Percentiles rank a stretch among this genome's conserved stretches.
These are phyloP conservation scores for Epichloe gansuensis DNA, from an alignment of 2,329 filamentous ascomycete genomes.

Conservation along the genomic window DNA sequence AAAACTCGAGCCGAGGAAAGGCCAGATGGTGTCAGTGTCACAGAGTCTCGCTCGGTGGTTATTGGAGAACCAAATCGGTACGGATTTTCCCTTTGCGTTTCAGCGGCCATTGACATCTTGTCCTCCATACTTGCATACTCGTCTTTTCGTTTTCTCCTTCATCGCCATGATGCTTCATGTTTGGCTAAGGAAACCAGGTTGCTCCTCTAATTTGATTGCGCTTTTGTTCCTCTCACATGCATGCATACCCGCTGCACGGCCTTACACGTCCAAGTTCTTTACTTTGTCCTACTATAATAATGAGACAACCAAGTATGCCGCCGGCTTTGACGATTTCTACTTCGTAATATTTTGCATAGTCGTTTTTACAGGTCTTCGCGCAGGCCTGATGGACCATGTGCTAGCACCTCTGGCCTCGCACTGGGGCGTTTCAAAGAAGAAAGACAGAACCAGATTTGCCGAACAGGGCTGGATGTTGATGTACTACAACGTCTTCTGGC, in stretches of 20 bases:
- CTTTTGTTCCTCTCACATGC: conserved; percentile 70
- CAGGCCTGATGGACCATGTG: conserved; percentile 72
- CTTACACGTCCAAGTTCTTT: conserved; percentile 74
- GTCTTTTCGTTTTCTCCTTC: neutral
- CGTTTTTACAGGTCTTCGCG: conserved; percentile 74
- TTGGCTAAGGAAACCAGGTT: neutral
- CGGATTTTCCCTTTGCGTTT: neutral
- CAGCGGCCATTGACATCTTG: neutral
- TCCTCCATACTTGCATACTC: neutral
- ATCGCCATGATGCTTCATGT: neutral
- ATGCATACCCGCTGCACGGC: conserved; percentile 65
- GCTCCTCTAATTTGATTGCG: conserved; percentile 42
- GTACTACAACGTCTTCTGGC: conserved; percentile 73
- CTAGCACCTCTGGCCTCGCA: conserved; percentile 62
- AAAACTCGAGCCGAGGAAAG: neutral
- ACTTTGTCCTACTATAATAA: conserved; percentile 70
- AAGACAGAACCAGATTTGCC: conserved; percentile 69
- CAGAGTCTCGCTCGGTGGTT: neutral
- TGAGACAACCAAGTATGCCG: conserved; percentile 53
- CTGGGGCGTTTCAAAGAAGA: conserved; percentile 60
- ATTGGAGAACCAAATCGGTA: neutral
- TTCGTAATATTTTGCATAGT: conserved; percentile 68
- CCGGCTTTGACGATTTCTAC: conserved; percentile 66
- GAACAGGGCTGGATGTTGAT: conserved; percentile 86
- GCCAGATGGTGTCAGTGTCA: neutral